A percentile compares a stretch with the other conserved stretches of the same genome.
phyloP scores from a whole-genome alignment of 371 early-diverging fungal genomes.

The Saksenaea oblongispora region DNA sequence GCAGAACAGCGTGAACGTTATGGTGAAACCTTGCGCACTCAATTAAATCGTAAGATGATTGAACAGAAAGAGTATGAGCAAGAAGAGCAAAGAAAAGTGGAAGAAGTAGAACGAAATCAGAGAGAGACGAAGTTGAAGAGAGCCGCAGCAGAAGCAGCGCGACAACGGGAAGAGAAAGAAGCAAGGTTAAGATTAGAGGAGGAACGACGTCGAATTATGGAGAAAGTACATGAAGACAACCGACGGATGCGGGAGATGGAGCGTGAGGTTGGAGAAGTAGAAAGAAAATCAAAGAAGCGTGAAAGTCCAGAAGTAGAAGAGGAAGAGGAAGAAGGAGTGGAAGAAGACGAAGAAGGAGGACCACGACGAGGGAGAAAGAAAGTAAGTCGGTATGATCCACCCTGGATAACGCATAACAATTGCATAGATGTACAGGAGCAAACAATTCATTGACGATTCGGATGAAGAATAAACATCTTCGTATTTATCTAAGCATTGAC shows the following conservation, averaged over 20 bases:
- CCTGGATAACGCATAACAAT: not conserved
- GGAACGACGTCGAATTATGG: slow-evolving; percentile 18
- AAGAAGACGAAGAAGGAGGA: not conserved
- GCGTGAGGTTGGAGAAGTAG: slow-evolving; percentile 21
- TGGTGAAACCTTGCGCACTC: slow-evolving; percentile 62
- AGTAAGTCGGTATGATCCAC: not conserved
- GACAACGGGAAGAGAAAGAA: slow-evolving; percentile 20
- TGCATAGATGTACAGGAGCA: not conserved
- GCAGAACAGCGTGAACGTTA: slow-evolving; percentile 66
- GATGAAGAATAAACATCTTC: not conserved
- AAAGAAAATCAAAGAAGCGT: slow-evolving; percentile 24
- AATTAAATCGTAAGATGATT: slow-evolving; percentile 58
- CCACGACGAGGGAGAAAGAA: not conserved
- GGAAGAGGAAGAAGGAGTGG: not conserved
- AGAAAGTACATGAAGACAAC: slow-evolving; percentile 28
- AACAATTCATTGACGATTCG: not conserved
- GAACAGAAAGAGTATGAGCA: slow-evolving; percentile 64
- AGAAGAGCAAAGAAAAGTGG: slow-evolving; percentile 42
- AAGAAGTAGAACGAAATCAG: slow-evolving; percentile 52
- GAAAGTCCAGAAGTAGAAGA: slow-evolving; percentile 12
- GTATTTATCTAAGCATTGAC: not conserved
- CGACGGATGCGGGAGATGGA: slow-evolving; percentile 6
- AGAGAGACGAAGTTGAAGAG: slow-evolving; percentile 25
- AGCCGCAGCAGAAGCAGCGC: slow-evolving; percentile 25
- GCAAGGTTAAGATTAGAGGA: slow-evolving; percentile 12